Evolutionary conservation across 1,139 yeast genomes (phyloP), one percentile per base, ranked within the genome.

Genomic region (Yamadazyma kanchanaburiensis): DNA sequence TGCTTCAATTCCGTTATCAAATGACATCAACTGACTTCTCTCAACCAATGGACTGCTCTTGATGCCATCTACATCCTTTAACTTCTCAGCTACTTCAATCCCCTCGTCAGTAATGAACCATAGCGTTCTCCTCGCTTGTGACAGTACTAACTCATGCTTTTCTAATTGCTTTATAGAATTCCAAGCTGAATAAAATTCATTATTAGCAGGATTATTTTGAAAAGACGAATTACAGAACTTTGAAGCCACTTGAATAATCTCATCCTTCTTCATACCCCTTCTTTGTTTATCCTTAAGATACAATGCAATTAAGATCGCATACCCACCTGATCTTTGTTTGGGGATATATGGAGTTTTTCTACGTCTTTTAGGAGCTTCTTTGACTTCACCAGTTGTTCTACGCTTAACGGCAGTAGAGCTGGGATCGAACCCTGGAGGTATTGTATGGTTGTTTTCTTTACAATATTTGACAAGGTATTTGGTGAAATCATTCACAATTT

Each of bases 111-210:
- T 87, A 14, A 89, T 56, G 26, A 56, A 67, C 49, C 77, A 88
- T 24, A 70, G 53, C 0, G 94, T 91, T 2, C 60, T 42, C 22
- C 83, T 57, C 0, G 89, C 87, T 2, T 64, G 56, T 3, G 60
- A 58, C 23, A 61, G 62, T 0, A 89, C 83, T 31, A 85, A 60
- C 12, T 74, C 87, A 34, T 83, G 74, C 24, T 69, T 75, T 14
- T 76, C 50, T 32, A 91, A 58, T 1, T 80, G 77, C 38, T 80
- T 82, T 25, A 82, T 62, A 9, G 88, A 70, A 24, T 63, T 67
- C 96, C 96, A 89, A 0, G 95, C 89, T 5, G 91, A 75, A 52
- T 85, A 77, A 46, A 69, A 77, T 34, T 77, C 82, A 18, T 70
- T 69, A 2, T 82, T 67, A 0, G 78, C 60, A 2, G 85, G 78